Conservation (phyloP, 306 rosid genomes). For the Quercus dentata region DNA sequence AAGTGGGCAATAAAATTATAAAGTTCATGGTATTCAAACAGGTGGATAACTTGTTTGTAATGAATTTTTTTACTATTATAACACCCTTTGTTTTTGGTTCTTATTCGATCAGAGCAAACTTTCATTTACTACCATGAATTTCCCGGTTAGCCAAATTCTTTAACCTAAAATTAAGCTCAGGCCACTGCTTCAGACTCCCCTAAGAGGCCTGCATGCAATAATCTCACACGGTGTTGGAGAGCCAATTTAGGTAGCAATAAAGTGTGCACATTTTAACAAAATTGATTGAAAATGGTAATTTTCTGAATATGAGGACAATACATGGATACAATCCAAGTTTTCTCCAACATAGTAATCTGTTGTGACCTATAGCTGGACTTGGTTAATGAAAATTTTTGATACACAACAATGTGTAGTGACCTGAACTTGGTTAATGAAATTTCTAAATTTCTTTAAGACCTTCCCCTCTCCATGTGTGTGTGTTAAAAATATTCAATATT, state of each 20-base stretch:
- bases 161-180: not conserved
- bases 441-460: no score
- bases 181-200: not conserved
- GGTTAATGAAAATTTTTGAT: no score
- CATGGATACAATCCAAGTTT: not conserved
- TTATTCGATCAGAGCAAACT: not conserved
- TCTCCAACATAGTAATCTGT: not conserved
- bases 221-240: not conserved
- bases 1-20: not conserved
- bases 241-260: not conserved
- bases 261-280: not conserved
- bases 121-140: not conserved
- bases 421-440: no score
- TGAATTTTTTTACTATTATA: not conserved
- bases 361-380: no score
- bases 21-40: constrained; percentile 16
- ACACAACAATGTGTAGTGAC: no score
- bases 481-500: no score
- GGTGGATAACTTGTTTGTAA: not conserved
- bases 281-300: not conserved
- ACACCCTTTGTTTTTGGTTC: not conserved
- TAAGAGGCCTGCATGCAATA: not conserved
- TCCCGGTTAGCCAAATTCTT: not conserved
- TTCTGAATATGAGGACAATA: not conserved
- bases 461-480: no score